Percentiles rank a stretch among this genome's conserved stretches.
Evolutionary conservation across 2,329 filamentous ascomycete genomes (phyloP).

Genomic region (Fusarium secorum): DNA sequence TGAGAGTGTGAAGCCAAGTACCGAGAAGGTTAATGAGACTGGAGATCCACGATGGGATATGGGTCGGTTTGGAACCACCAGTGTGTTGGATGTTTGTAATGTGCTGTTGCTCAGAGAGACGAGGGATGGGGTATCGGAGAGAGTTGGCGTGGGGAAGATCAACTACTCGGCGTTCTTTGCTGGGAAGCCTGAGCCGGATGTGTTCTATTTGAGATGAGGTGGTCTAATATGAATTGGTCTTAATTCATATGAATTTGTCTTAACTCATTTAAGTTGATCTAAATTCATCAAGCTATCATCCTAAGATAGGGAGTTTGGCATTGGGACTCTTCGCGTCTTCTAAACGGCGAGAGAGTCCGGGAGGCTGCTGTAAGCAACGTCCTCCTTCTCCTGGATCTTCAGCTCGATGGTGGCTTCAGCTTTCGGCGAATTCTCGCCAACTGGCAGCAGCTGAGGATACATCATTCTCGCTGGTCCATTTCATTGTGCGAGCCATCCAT

Average conservation of each 20-base stretch:
- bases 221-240: too few relatives aligned
- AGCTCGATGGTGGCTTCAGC: too few relatives aligned
- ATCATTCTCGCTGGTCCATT: too few relatives aligned
- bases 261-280: neutral
- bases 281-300: neutral
- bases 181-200: neutral
- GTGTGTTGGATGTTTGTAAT: constrained; percentile 7
- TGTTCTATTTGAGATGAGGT: neutral
- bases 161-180: neutral
- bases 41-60: constrained; percentile 14
- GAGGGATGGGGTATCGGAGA: neutral
- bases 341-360: too few relatives aligned
- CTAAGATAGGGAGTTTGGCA: fast-evolving
- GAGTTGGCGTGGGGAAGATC: constrained; percentile 12
- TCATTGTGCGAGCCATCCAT: neutral
- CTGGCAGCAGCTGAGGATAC: too few relatives aligned
- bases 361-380: too few relatives aligned
- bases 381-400: too few relatives aligned
- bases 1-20: neutral
- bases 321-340: neutral
- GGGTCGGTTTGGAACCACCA: neutral
- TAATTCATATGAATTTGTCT: neutral
- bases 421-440: too few relatives aligned
- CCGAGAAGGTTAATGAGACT: neutral
- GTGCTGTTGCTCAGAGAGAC: neutral